Percentiles rank a stretch among this genome's conserved stretches.
Conservation (phyloP, 805 yeast genomes). For the Ogataea glucozyma region DNA sequence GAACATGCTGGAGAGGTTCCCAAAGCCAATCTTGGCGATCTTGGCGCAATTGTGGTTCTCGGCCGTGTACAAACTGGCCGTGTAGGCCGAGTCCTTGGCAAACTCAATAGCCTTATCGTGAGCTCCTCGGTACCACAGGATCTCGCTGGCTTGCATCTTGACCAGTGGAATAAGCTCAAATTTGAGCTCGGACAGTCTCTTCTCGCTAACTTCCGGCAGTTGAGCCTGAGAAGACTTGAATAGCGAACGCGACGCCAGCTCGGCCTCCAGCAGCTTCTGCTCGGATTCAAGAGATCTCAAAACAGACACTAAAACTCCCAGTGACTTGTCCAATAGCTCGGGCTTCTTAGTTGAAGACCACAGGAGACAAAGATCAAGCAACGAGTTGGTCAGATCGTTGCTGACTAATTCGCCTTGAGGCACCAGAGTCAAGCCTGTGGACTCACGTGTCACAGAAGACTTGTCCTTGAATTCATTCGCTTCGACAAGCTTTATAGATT, state of each 20-base stretch:
- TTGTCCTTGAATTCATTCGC: slow-evolving; percentile 24
- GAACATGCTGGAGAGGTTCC: slow-evolving; percentile 39
- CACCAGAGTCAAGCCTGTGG: slow-evolving; percentile 18
- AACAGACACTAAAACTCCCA: slow-evolving; percentile 39
- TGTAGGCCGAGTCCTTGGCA: slow-evolving; percentile 41
- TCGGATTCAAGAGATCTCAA: slow-evolving; percentile 35
- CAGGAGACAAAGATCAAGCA: slow-evolving; percentile 33
- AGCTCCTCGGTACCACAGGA: slow-evolving; percentile 39
- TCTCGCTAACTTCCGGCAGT: slow-evolving; percentile 18
- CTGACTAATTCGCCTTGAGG: slow-evolving; percentile 27
- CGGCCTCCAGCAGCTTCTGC: slow-evolving; percentile 16
- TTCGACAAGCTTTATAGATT: slow-evolving; percentile 31
- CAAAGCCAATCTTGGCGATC: slow-evolving; percentile 39
- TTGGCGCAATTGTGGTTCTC: slow-evolving; percentile 40
- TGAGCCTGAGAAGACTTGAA: slow-evolving; percentile 15
- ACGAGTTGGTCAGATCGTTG: slow-evolving; percentile 27
- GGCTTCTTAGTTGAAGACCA: slow-evolving; percentile 30
- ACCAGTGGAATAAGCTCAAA: slow-evolving; percentile 39
- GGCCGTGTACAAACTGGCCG: slow-evolving; percentile 32
- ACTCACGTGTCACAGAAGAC: slow-evolving; percentile 1
- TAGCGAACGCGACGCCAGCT: slow-evolving; percentile 18
- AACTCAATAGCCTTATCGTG: slow-evolving; percentile 40
- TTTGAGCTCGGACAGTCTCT: slow-evolving; percentile 28
- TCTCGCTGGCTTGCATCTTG: slow-evolving; percentile 44
- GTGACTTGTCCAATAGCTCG: slow-evolving; percentile 27